Evolutionary conservation across 1,139 yeast genomes (phyloP).

Genomic region (Suhomyces bokatorum): DNA sequence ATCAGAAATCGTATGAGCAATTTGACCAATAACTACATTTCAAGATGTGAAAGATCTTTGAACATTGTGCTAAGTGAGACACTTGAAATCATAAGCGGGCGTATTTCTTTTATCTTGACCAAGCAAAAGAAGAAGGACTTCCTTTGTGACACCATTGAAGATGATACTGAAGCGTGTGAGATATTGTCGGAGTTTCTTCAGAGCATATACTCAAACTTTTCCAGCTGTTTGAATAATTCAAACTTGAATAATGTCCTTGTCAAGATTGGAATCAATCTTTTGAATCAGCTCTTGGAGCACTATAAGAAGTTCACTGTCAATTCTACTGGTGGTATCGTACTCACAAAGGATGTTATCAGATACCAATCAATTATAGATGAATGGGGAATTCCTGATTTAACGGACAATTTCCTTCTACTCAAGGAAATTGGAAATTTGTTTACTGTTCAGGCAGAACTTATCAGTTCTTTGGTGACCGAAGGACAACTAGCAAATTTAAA

Average conservation of each 20-base stretch:
- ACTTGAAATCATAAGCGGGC: slow-evolving; percentile 48
- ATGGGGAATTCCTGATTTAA: slow-evolving; percentile 65
- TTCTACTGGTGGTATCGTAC: slow-evolving; percentile 78
- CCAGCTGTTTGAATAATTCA: slow-evolving; percentile 45
- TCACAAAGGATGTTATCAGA: slow-evolving; percentile 82
- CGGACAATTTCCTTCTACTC: slow-evolving; percentile 69
- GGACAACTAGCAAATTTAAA: slow-evolving; percentile 75
- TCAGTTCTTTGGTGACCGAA: slow-evolving; percentile 78
- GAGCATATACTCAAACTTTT: slow-evolving; percentile 39
- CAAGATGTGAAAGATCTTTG: slow-evolving; percentile 67
- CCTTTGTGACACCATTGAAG: slow-evolving; percentile 51
- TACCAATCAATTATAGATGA: slow-evolving; percentile 72
- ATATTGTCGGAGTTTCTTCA: slow-evolving; percentile 57
- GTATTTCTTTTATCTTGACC: slow-evolving; percentile 51
- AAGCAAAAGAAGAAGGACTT: slow-evolving; percentile 67
- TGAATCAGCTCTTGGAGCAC: slow-evolving; percentile 66
- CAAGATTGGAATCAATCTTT: slow-evolving; percentile 61
- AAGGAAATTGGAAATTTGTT: slow-evolving; percentile 84
- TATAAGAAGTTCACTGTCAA: slow-evolving; percentile 75
- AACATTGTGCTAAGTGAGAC: slow-evolving; percentile 66
- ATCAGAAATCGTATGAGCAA: slow-evolving; percentile 64
- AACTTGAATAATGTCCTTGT: slow-evolving; percentile 56
- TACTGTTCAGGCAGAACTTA: slow-evolving; percentile 68
- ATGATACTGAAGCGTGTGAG: slow-evolving; percentile 71
- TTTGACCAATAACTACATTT: slow-evolving; percentile 65